These are phyloP conservation scores for Macrophomina pseudophaseolina DNA, from an alignment of 2,329 filamentous ascomycete species.

Conservation along the genomic window DNA sequence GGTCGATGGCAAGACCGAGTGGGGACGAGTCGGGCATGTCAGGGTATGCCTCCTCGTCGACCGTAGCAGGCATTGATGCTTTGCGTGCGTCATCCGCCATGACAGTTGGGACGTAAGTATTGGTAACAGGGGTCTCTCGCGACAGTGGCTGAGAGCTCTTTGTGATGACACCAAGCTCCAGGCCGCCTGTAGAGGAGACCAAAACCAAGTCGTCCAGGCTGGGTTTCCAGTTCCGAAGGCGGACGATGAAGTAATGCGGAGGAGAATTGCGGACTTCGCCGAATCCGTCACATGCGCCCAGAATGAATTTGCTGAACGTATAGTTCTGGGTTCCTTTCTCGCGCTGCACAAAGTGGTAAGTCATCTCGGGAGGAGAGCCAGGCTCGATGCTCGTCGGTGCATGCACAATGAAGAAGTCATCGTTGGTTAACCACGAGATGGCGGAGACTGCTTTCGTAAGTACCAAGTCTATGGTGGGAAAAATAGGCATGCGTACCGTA, in stretches of 20 bases:
- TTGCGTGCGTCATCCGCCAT: conserved; percentile 75
- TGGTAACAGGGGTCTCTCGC: conserved; percentile 64
- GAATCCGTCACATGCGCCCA: conserved; percentile 45
- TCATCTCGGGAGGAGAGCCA: conserved; percentile 62
- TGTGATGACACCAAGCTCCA: conserved; percentile 79
- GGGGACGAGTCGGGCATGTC: conserved; percentile 73
- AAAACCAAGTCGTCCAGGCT: conserved; percentile 81
- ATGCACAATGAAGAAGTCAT: conserved; percentile 82
- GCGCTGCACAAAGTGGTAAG: conserved; percentile 80
- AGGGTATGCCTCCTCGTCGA: conserved; percentile 41
- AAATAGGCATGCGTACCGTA: conserved; percentile 63
- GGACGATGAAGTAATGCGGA: conserved; percentile 77
- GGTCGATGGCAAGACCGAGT: conserved; percentile 79
- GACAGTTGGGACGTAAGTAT: conserved; percentile 75
- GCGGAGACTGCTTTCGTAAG: conserved; percentile 68
- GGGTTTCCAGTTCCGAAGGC: conserved; percentile 80
- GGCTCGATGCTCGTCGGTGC: conserved; percentile 64
- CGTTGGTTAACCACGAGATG: conserved; percentile 85
- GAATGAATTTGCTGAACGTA: conserved; percentile 73
- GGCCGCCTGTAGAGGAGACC: conserved; percentile 77
- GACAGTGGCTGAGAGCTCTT: conserved; percentile 72
- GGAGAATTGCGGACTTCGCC: conserved; percentile 63
- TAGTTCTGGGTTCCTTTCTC: conserved; percentile 64
- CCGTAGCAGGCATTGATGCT: conserved; percentile 40
- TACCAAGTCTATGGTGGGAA: background rate